A percentile compares a stretch with the other conserved stretches of the same genome.
phyloP scores from a whole-genome alignment of 2,329 filamentous ascomycete genomes.

The Penicillium sp. region DNA sequence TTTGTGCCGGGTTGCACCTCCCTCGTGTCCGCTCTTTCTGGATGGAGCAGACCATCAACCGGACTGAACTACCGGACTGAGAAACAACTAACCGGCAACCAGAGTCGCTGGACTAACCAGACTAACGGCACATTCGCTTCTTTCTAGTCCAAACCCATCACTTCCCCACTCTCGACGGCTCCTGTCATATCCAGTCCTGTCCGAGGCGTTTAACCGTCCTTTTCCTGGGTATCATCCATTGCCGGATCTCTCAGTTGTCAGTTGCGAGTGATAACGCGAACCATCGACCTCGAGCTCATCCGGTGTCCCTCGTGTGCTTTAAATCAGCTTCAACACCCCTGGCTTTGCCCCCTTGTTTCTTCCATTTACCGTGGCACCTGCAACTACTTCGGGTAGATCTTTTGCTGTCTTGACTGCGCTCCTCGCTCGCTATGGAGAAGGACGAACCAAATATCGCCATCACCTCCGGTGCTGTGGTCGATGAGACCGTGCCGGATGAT shows the following conservation, averaged over 20 bases:
- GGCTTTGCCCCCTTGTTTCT: neutral
- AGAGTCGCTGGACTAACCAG: too few relatives aligned
- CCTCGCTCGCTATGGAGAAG: slow-evolving; percentile 16
- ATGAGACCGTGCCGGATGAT: slow-evolving; percentile 25
- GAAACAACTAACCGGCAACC: too few relatives aligned
- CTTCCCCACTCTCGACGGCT: neutral
- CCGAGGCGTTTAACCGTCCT: neutral
- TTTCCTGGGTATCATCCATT: slow-evolving; percentile 13
- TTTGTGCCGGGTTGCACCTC: too few relatives aligned
- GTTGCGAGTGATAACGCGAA: slow-evolving; percentile 14
- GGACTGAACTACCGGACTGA: neutral
- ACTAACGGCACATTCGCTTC: neutral
- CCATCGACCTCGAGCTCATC: slow-evolving; percentile 1
- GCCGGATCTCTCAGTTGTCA: slow-evolving; percentile 5
- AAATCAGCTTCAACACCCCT: neutral
- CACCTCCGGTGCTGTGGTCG: slow-evolving; percentile 16
- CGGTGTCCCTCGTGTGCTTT: neutral
- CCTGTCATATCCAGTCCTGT: neutral
- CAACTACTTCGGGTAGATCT: neutral
- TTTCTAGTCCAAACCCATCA: neutral
- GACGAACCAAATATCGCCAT: slow-evolving; percentile 21
- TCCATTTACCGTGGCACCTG: neutral
- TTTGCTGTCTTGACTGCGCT: neutral
- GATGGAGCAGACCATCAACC: too few relatives aligned
- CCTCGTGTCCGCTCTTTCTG: too few relatives aligned